These are phyloP conservation scores for Tritrichomonas foetus DNA, from an alignment of 208 protist genomes.

Conservation along the genomic window DNA sequence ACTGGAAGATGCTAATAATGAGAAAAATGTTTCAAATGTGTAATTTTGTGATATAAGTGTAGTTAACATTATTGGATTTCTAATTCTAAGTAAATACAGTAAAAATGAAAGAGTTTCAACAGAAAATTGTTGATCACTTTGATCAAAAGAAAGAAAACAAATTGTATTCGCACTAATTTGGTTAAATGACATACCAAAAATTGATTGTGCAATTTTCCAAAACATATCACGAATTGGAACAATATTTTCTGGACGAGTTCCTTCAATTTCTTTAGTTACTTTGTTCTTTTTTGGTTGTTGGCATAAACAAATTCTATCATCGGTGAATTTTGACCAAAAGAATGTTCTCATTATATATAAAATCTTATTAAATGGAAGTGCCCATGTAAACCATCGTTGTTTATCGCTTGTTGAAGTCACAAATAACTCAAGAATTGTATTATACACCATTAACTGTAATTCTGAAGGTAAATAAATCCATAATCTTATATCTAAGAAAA, in stretches of 20 bases:
- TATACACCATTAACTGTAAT: background rate
- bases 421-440: background rate
- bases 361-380: background rate
- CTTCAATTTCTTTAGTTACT: background rate
- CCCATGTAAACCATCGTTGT: background rate
- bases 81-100: background rate
- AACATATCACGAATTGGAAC: background rate
- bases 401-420: background rate
- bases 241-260: background rate
- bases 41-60: background rate
- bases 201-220: background rate
- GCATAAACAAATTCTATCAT: background rate
- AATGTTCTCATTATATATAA: background rate
- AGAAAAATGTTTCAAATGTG: background rate
- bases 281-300: background rate
- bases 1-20: background rate
- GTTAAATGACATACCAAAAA: background rate
- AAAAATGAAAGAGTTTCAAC: background rate
- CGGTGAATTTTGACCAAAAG: background rate
- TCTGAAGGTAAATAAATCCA: conserved; percentile 31
- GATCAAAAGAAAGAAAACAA: background rate
- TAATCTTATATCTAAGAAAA: background rate
- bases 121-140: background rate
- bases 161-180: background rate
- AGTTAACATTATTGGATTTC: background rate